phyloP scores from a whole-genome alignment of 129 eudicot species.

The Saussurea involucrata region DNA sequence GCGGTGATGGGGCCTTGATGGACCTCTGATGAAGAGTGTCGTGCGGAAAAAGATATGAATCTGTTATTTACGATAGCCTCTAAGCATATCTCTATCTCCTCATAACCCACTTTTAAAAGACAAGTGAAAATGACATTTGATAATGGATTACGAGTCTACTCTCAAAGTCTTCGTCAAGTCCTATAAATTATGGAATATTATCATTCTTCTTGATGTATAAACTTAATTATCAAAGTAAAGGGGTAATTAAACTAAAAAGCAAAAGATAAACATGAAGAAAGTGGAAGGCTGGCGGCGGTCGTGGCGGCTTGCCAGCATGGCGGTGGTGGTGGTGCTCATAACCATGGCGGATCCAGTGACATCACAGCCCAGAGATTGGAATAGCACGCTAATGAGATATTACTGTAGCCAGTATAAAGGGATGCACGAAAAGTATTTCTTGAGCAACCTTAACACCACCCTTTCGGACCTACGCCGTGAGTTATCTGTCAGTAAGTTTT shows the following conservation, averaged over 20 bases:
- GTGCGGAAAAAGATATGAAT: background rate
- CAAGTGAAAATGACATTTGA: background rate
- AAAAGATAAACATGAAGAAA: constrained; percentile 8
- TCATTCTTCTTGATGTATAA: background rate
- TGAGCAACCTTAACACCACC: constrained; percentile 51
- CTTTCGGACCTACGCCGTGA: constrained; percentile 50
- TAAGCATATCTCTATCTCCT: no score
- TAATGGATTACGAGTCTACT: background rate
- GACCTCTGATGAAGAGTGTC: background rate
- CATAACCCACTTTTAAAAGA: background rate
- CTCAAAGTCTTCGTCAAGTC: background rate
- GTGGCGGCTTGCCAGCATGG: constrained; percentile 8
- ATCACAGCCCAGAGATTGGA: constrained; percentile 37
- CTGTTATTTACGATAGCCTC: background rate
- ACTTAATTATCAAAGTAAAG: background rate
- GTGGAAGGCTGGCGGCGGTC: background rate
- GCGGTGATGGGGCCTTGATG: background rate
- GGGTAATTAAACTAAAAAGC: background rate
- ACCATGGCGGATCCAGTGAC: constrained; percentile 15
- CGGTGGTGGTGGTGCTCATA: constrained; percentile 6
- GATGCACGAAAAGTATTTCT: constrained; percentile 26
- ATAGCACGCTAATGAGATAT: constrained; percentile 39
- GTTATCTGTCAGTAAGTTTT: constrained; percentile 35
- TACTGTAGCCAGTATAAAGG: constrained; percentile 57
- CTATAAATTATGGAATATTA: background rate